These are phyloP conservation scores for Neopestalotiopsis sp. DNA, from an alignment of 2,329 filamentous ascomycete genomes.

Conservation along the genomic window DNA sequence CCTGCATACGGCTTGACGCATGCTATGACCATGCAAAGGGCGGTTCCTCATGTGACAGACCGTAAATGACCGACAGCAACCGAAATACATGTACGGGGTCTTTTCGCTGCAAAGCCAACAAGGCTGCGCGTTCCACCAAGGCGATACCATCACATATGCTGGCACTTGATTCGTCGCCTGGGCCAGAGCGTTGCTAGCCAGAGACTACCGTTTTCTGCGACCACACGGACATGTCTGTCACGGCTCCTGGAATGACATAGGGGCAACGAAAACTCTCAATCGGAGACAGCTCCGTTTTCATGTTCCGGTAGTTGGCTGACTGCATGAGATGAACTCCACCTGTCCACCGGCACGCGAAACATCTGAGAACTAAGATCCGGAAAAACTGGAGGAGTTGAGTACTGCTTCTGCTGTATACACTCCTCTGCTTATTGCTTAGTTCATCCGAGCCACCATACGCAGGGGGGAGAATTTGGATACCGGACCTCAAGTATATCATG, in stretches of 20 bases:
- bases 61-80: constrained; percentile 3
- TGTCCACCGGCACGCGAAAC: not conserved
- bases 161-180: not conserved
- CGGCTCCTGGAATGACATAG: not conserved
- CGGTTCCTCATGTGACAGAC: not conserved
- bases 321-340: not conserved
- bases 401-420: no score
- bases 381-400: no score
- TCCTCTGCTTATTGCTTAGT: no score
- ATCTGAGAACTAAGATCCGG: not conserved
- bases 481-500: no score
- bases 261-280: not conserved
- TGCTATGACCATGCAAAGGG: not conserved
- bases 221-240: not conserved
- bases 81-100: not conserved
- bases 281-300: not conserved
- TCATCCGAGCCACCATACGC: no score
- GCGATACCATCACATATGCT: not conserved
- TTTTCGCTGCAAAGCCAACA: not conserved
- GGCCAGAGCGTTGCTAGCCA: not conserved
- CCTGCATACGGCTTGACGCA: constrained; percentile 1
- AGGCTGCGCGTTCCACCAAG: not conserved
- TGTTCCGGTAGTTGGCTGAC: not conserved
- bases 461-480: no score
- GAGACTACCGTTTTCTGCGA: not conserved